Conservation (phyloP, 441 rosid genomes). For the Brassica balearica region DNA sequence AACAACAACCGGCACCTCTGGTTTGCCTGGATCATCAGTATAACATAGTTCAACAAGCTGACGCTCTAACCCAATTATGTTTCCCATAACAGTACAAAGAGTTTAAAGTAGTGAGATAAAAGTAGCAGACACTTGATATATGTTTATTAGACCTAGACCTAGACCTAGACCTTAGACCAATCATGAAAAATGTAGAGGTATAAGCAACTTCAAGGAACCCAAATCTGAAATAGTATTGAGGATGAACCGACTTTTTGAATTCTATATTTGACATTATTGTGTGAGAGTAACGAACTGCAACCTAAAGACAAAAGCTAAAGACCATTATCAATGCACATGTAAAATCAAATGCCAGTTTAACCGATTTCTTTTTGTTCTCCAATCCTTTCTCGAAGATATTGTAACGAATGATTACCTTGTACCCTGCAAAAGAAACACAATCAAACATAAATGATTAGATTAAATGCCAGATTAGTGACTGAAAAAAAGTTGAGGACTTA, state of each 20-base stretch:
- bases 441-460: slow-evolving; percentile 25
- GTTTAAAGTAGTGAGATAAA: no score
- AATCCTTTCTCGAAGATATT: slow-evolving; percentile 27
- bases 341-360: slow-evolving; percentile 22
- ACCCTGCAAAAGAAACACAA: slow-evolving; percentile 45
- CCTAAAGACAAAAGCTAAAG: no score
- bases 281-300: no score
- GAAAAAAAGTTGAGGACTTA: neutral
- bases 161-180: slow-evolving; percentile 3
- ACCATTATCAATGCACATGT: slow-evolving; percentile 28
- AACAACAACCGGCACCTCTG: slow-evolving; percentile 80
- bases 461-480: slow-evolving; percentile 14
- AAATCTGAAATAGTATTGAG: slow-evolving; percentile 21
- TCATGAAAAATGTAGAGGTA: neutral
- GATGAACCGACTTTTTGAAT: slow-evolving; percentile 25
- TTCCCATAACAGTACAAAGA: no score
- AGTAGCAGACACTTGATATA: no score
- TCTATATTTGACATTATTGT: neutral
- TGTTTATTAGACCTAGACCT: neutral
- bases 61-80: no score
- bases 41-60: no score
- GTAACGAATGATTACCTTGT: slow-evolving; percentile 42
- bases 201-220: slow-evolving; percentile 3
- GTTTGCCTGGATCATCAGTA: slow-evolving; percentile 64
- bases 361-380: slow-evolving; percentile 26